phyloP scores from a whole-genome alignment of 257 asterid species.

The Salvia rosmarinus region DNA sequence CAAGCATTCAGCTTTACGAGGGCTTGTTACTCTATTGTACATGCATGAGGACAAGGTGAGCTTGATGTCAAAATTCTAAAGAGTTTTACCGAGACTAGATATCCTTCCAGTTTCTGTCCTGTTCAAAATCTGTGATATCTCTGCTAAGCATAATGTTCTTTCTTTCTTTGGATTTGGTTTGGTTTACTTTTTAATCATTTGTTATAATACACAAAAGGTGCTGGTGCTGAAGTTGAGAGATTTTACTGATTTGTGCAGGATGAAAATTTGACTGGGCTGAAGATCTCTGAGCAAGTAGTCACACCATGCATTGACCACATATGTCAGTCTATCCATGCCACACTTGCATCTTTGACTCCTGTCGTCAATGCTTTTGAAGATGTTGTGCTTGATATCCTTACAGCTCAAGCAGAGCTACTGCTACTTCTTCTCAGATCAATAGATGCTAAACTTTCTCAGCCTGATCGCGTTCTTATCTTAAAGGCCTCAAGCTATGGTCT shows the following conservation, averaged over 20 bases:
- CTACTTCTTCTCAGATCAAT: conserved; percentile 58
- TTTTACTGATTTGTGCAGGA: conserved; percentile 57
- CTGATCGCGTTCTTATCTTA: conserved; percentile 51
- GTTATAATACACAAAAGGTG: conserved; percentile 3
- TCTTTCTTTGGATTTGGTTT: background rate
- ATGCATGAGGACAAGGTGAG: conserved; percentile 62
- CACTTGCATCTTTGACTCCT: conserved; percentile 58
- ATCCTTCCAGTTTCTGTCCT: background rate
- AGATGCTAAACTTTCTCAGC: conserved; percentile 42
- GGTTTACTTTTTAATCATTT: conserved; percentile 3
- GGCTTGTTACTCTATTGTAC: conserved; percentile 62
- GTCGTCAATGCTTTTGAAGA: conserved; percentile 50
- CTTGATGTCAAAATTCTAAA: conserved; percentile 14
- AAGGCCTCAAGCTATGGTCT: conserved; percentile 76
- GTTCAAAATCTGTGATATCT: background rate
- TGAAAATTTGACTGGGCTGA: conserved; percentile 50
- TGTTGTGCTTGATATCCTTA: conserved; percentile 59
- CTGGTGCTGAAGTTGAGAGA: conserved; percentile 26
- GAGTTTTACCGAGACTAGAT: conserved; percentile 3
- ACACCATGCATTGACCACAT: conserved; percentile 59
- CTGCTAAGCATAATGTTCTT: background rate
- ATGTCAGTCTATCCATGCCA: conserved; percentile 63
- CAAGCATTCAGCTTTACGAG: conserved; percentile 78
- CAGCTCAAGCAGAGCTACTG: conserved; percentile 76
- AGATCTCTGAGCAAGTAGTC: conserved; percentile 58